Percentiles rank a stretch among this genome's conserved stretches.
Evolutionary conservation across 176 grass and related monocot species (phyloP).

Genomic region (Sorghum bicolor): Sorghum_bicolor_NCBIv3 NC_012872.2:69544501-69545000

Average conservation of each 20-base stretch:
- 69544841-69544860: not conserved
- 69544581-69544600: not conserved
- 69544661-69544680: not conserved
- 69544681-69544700: no score
- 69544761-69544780: not conserved
- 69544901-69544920: not conserved
- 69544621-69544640: not conserved
- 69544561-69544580: not conserved
- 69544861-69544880: not conserved
- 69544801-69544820: not conserved
- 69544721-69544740: not conserved
- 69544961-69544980: not conserved
- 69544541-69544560: not conserved
- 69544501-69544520: not conserved
- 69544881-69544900: not conserved
- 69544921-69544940: constrained; percentile 37
- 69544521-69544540: not conserved
- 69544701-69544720: not conserved
- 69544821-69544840: not conserved
- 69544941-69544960: constrained; percentile 10
- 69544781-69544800: not conserved
- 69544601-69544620: not conserved
- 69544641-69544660: not conserved
- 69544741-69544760: not conserved
- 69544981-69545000: no score